Percentiles rank a stretch among this genome's conserved stretches.
Evolutionary conservation across 257 asterid genomes (phyloP).

Genomic region (Capsicum pubescens): DNA sequence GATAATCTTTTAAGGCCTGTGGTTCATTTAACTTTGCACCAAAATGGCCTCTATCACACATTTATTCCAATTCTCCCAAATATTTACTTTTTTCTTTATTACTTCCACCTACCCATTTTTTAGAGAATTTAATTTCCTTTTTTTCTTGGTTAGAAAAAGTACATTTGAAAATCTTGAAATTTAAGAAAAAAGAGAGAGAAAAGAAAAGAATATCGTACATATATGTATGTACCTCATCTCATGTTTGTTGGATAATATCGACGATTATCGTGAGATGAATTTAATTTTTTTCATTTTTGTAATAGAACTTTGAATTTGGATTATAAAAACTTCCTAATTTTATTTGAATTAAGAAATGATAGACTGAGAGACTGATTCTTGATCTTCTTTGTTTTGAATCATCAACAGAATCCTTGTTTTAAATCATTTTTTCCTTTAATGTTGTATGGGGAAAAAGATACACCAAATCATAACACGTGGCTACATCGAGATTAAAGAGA

Average conservation of each 20-base stretch:
- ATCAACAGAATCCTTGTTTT: neutral
- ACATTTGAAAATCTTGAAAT: neutral
- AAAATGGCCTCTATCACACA: slow-evolving; percentile 25
- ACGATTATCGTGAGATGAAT: neutral
- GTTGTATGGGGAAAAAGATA: too few relatives aligned
- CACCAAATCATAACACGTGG: too few relatives aligned
- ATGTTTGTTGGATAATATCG: too few relatives aligned
- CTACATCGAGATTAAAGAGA: too few relatives aligned
- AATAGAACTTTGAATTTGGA: too few relatives aligned
- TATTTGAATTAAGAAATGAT: too few relatives aligned
- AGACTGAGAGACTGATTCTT: neutral
- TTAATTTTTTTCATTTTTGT: too few relatives aligned
- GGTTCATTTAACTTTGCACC: neutral
- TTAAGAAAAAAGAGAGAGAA: neutral
- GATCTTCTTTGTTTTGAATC: neutral
- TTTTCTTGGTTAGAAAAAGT: neutral
- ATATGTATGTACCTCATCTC: neutral
- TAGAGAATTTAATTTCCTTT: neutral
- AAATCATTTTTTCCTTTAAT: too few relatives aligned
- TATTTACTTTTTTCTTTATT: neutral
- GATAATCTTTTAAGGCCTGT: neutral
- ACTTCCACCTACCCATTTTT: neutral
- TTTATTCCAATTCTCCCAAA: slow-evolving; percentile 4
- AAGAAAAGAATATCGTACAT: neutral
- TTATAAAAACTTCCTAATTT: neutral